phyloP scores from a whole-genome alignment of 495 filamentous ascomycete genomes.

The Lepraria neglecta region DNA sequence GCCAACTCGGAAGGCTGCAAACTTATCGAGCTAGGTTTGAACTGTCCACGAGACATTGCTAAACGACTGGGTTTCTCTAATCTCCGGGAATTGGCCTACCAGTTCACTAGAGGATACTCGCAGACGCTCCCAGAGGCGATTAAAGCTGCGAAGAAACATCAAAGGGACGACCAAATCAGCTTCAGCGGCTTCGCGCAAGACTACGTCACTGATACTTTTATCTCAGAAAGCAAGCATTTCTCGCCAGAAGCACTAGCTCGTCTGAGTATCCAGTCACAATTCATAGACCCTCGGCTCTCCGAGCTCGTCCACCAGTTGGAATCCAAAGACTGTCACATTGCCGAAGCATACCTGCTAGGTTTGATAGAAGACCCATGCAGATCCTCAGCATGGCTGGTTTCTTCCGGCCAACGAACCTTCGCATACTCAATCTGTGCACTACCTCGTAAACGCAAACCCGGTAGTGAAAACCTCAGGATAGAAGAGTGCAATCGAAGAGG shows the following conservation, averaged over 20 bases:
- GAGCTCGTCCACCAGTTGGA: slow-evolving; percentile 41
- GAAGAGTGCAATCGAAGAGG: slow-evolving; percentile 45
- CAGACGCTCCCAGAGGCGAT: neutral
- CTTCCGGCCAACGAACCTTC: slow-evolving; percentile 46
- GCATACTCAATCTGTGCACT: slow-evolving; percentile 52
- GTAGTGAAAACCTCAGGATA: slow-evolving; percentile 25
- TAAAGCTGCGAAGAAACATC: neutral
- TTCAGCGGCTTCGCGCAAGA: slow-evolving; percentile 23
- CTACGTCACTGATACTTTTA: slow-evolving; percentile 9
- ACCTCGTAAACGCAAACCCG: slow-evolving; percentile 21
- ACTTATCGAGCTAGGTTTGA: slow-evolving; percentile 36
- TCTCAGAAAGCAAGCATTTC: neutral
- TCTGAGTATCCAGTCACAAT: neutral
- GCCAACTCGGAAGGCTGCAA: neutral
- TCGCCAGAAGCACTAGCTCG: neutral
- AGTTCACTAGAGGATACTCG: slow-evolving; percentile 25
- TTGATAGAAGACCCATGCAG: slow-evolving; percentile 52
- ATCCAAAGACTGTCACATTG: slow-evolving; percentile 16
- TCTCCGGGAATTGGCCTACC: slow-evolving; percentile 36
- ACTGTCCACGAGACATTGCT: slow-evolving; percentile 36
- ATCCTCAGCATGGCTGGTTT: slow-evolving; percentile 58
- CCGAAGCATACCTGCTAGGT: slow-evolving; percentile 48
- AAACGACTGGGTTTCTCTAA: slow-evolving; percentile 35
- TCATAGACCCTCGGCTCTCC: slow-evolving; percentile 45
- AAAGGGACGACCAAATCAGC: neutral